A percentile compares a stretch with the other conserved stretches of the same genome.
Evolutionary conservation across 148 eudicot species (phyloP).

Genomic region (Suaeda aralocaspica): DNA sequence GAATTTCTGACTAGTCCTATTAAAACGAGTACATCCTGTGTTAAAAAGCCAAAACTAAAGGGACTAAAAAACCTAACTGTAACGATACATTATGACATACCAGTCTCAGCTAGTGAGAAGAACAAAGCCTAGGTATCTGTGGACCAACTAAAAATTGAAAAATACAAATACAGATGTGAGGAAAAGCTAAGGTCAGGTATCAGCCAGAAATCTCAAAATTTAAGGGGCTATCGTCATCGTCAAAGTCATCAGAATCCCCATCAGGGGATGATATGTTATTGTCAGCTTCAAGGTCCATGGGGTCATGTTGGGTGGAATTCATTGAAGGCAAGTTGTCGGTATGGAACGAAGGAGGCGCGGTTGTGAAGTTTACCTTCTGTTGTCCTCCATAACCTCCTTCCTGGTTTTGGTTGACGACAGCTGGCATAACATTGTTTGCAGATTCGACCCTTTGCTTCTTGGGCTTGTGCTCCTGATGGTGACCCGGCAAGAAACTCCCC

Average conservation of each 20-base stretch:
- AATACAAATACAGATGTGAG: slow-evolving; percentile 11
- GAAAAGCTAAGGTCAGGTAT: slow-evolving; percentile 14
- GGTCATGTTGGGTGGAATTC: slow-evolving; percentile 35
- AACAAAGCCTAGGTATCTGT: slow-evolving; percentile 6
- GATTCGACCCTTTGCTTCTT: slow-evolving; percentile 56
- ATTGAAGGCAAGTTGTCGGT: slow-evolving; percentile 37
- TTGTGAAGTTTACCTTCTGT: slow-evolving; percentile 40
- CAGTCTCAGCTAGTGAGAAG: background rate
- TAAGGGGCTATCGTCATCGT: slow-evolving; percentile 35
- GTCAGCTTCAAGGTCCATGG: slow-evolving; percentile 36
- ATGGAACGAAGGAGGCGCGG: slow-evolving; percentile 41
- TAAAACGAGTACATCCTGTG: slow-evolving; percentile 11
- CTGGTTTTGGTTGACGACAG: slow-evolving; percentile 30
- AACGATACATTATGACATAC: slow-evolving; percentile 18
- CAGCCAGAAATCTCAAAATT: slow-evolving; percentile 47
- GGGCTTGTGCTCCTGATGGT: slow-evolving; percentile 58
- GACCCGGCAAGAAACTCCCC: slow-evolving; percentile 66
- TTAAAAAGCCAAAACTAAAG: slow-evolving; percentile 16
- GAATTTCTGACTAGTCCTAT: slow-evolving; percentile 23
- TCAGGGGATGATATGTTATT: slow-evolving; percentile 35
- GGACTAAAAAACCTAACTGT: slow-evolving; percentile 15
- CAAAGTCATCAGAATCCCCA: slow-evolving; percentile 39
- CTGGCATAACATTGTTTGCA: slow-evolving; percentile 32
- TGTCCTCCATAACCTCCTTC: slow-evolving; percentile 39
- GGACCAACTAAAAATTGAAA: slow-evolving; percentile 8